Evolutionary conservation across 495 filamentous ascomycete genomes (phyloP).

Genomic region (Bryoglossum gracile): DNA sequence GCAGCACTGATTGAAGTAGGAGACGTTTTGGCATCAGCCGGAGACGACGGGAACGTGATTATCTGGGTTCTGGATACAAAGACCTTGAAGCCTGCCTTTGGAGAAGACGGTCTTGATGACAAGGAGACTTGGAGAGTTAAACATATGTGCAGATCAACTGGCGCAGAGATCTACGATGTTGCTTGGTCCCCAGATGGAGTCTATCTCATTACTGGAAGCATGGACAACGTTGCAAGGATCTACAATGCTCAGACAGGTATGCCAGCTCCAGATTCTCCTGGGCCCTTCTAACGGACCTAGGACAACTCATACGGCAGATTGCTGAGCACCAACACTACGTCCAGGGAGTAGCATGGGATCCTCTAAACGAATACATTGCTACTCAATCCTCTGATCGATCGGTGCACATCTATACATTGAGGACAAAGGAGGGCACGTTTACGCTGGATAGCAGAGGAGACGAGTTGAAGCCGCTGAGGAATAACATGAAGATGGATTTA

Average conservation of each 20-base stretch:
- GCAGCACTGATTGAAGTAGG: conserved; percentile 42
- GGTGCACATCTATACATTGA: conserved; percentile 92
- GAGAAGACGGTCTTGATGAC: conserved; percentile 80
- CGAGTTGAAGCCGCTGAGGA: conserved; percentile 39
- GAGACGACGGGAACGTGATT: conserved; percentile 94
- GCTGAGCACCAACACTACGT: conserved; percentile 99
- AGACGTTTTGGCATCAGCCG: conserved; percentile 87
- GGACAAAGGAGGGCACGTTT: conserved; percentile 94
- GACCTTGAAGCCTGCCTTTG: conserved; percentile 54
- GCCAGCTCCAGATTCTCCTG: conserved; percentile 19
- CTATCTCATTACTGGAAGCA: conserved; percentile 97
- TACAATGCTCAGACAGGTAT: conserved; percentile 91
- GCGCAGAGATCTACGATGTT: conserved; percentile 93
- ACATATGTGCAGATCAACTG: conserved; percentile 91
- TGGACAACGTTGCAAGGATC: conserved; percentile 97
- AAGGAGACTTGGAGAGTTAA: conserved; percentile 96
- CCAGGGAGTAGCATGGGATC: conserved; percentile 98
- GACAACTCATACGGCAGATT: conserved; percentile 88
- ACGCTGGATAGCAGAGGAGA: conserved; percentile 51
- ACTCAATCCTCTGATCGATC: conserved; percentile 98
- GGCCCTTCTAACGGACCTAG: conserved; percentile 36
- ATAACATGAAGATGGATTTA: conserved; percentile 76
- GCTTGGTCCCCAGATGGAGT: conserved; percentile 96
- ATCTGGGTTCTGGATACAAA: conserved; percentile 86
- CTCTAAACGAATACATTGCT: conserved; percentile 94